A percentile compares a stretch with the other conserved stretches of the same genome.
These are phyloP conservation scores for Colletotrichum musicola DNA, from an alignment of 2,329 filamentous ascomycete genomes.

Conservation along the genomic window DNA sequence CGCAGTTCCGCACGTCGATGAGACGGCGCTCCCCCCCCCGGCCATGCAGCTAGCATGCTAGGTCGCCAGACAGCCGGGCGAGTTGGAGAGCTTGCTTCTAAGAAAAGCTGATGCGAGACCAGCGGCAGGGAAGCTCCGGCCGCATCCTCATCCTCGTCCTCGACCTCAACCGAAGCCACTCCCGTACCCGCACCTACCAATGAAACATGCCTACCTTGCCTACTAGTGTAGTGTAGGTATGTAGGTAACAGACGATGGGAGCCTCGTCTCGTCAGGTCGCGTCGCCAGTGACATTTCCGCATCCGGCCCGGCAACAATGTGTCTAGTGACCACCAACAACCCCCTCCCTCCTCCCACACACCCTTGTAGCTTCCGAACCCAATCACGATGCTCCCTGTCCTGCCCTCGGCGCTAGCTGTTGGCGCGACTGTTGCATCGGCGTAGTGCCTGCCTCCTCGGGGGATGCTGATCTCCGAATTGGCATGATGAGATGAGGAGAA, in stretches of 20 bases:
- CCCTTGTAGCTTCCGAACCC: neutral
- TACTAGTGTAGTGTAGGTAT: no score
- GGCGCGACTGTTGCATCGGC: slow-evolving; percentile 8
- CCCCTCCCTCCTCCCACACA: neutral
- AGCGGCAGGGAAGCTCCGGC: no score
- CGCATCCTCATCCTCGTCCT: no score
- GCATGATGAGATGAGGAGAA: neutral
- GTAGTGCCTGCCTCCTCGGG: neutral
- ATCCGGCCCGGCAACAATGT: no score
- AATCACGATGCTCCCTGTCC: slow-evolving; percentile 6
- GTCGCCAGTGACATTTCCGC: neutral
- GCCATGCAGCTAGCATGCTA: neutral
- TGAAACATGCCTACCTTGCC: no score
- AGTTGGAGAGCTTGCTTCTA: neutral
- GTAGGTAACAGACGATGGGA: no score
- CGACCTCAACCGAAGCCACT: no score
- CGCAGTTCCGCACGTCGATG: neutral
- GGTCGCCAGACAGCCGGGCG: neutral
- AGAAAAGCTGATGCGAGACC: slow-evolving; percentile 7
- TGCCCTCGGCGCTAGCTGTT: slow-evolving; percentile 15
- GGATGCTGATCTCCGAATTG: slow-evolving; percentile 28
- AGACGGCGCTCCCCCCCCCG: neutral
- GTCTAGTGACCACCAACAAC: slow-evolving; percentile 20
- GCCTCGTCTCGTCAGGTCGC: neutral
- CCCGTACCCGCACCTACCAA: no score